These are phyloP conservation scores for Atkinsonella texensis DNA, from an alignment of 2,329 filamentous ascomycete species.

Conservation along the genomic window DNA sequence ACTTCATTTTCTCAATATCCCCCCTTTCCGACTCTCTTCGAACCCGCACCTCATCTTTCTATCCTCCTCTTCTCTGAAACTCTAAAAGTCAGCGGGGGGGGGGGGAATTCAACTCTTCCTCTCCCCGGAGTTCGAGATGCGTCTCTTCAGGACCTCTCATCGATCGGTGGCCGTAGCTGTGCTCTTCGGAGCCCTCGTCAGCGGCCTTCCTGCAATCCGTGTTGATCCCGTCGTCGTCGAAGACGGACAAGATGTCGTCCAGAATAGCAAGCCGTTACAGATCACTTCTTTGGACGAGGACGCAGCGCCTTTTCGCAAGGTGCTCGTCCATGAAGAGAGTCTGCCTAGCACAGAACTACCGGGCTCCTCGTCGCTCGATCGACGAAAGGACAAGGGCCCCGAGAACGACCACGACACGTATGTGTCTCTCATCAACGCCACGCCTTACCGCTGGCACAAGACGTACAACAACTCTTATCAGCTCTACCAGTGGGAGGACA, in stretches of 20 bases:
- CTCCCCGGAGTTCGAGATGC: not conserved
- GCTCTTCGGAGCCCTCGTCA: not conserved
- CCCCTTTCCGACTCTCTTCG: too few relatives aligned
- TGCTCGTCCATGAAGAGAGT: not conserved
- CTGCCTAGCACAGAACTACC: not conserved
- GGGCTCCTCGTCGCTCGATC: not conserved
- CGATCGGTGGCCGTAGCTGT: not conserved
- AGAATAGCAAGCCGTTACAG: not conserved
- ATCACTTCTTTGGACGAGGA: not conserved
- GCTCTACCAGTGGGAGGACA: conserved; percentile 10
- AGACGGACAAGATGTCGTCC: not conserved
- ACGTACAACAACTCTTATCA: conserved; percentile 12
- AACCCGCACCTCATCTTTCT: too few relatives aligned
- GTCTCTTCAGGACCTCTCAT: not conserved
- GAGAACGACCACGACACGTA: conserved; percentile 6
- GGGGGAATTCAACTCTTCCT: too few relatives aligned
- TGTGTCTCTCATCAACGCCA: conserved; percentile 21
- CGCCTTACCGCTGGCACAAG: conserved; percentile 19
- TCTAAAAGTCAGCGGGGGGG: not conserved
- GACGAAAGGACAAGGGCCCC: not conserved
- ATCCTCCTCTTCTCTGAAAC: too few relatives aligned
- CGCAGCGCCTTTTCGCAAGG: not conserved
- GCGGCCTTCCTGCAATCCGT: not conserved
- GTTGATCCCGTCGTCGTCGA: not conserved
- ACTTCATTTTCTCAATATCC: too few relatives aligned